These are phyloP conservation scores for Leccinum barrowsii DNA, from an alignment of 768 basidiomycete species.

Conservation along the genomic window DNA sequence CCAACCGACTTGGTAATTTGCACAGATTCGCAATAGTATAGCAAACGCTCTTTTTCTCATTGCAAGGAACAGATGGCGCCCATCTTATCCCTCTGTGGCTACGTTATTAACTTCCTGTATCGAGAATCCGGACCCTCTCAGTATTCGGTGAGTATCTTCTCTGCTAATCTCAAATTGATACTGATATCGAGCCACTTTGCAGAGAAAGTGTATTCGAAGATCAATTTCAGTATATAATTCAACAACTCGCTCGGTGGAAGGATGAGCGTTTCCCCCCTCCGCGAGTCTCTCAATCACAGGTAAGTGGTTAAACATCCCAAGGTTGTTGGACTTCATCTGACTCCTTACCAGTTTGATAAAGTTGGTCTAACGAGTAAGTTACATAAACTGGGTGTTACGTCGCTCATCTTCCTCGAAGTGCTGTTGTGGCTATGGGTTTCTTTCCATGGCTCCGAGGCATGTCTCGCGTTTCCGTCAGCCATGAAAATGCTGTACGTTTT, in stretches of 20 bases:
- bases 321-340: constrained; percentile 9
- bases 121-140: constrained; percentile 52
- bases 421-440: constrained; percentile 79
- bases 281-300: constrained; percentile 78
- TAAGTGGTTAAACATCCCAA: constrained; percentile 19
- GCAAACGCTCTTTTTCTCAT: constrained; percentile 62
- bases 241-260: constrained; percentile 64
- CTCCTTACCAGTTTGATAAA: constrained; percentile 70
- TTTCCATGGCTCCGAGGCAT: constrained; percentile 71
- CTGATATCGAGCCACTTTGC: constrained; percentile 2
- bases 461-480: constrained; percentile 73
- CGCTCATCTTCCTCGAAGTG: constrained; percentile 42
- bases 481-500: constrained; percentile 68
- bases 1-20: constrained; percentile 2
- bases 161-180: background rate
- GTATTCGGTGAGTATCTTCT: constrained; percentile 45
- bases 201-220: constrained; percentile 57
- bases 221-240: constrained; percentile 53
- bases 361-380: constrained; percentile 73
- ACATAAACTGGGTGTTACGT: background rate
- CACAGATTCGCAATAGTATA: constrained; percentile 65
- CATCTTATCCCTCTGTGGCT: constrained; percentile 53
- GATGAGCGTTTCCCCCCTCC: constrained; percentile 80
- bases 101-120: constrained; percentile 56
- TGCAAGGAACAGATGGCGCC: constrained; percentile 62